Percentiles rank a stretch among this genome's conserved stretches.
phyloP scores from a whole-genome alignment of 768 basidiomycete species.

The Mycena albidolilacea region DNA sequence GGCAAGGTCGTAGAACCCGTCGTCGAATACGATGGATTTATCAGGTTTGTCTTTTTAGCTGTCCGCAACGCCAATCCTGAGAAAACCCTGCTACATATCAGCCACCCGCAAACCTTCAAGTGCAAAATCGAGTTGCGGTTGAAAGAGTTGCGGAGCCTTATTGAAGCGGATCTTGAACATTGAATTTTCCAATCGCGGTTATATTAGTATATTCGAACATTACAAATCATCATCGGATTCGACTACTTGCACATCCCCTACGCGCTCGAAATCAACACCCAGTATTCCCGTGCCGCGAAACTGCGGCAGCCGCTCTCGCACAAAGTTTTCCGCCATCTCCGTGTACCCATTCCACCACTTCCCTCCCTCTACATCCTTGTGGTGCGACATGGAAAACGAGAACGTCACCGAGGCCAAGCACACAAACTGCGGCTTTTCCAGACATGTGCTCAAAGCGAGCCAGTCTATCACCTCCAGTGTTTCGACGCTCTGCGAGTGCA shows the following conservation, averaged over 20 bases:
- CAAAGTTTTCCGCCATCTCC: conserved; percentile 21
- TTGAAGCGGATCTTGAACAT: not conserved
- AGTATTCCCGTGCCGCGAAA: conserved; percentile 25
- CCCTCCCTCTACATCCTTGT: not conserved
- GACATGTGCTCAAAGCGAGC: conserved; percentile 16
- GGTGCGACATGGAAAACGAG: conserved; percentile 21
- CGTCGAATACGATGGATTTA: conserved; percentile 26
- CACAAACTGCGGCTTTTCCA: conserved; percentile 26
- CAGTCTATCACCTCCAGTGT: conserved; percentile 22
- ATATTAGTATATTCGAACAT: not conserved
- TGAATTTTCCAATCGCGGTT: not conserved
- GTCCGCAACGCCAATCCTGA: not conserved
- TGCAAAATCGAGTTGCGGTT: conserved; percentile 25
- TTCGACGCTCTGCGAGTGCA: conserved; percentile 6
- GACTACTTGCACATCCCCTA: not conserved
- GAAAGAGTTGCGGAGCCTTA: not conserved
- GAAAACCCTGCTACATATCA: not conserved
- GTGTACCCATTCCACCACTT: conserved; percentile 17
- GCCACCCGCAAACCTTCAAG: conserved; percentile 27
- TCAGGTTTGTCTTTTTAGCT: not conserved
- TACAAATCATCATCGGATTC: not conserved
- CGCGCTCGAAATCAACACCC: conserved; percentile 7
- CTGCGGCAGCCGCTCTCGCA: conserved; percentile 23
- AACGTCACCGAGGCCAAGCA: conserved; percentile 20
- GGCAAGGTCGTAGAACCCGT: conserved; percentile 7